These are phyloP conservation scores for Vitis cinerea DNA, from an alignment of 164 flowering plant genomes.

Conservation along the genomic window DNA sequence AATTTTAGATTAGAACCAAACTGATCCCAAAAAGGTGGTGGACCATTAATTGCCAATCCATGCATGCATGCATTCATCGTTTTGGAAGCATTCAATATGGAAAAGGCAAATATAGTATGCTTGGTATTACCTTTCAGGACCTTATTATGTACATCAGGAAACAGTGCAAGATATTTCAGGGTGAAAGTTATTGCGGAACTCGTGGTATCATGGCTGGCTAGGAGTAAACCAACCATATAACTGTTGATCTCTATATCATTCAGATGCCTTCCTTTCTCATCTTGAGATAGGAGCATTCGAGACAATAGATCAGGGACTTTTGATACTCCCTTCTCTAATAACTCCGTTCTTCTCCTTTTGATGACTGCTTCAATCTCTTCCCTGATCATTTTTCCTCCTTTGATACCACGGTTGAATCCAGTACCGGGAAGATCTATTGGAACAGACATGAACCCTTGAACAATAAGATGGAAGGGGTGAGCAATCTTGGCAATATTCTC, in stretches of 20 bases:
- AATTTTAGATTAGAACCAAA: not conserved
- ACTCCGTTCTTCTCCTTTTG: not conserved
- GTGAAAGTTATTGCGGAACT: constrained; percentile 4
- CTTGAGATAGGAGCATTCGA: not conserved
- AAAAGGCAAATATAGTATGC: no score
- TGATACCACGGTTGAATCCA: not conserved
- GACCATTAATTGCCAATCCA: no score
- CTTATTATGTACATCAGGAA: not conserved
- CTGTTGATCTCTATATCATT: constrained; percentile 3
- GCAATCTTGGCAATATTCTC: not conserved
- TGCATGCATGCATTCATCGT: no score
- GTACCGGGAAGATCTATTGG: constrained; percentile 16
- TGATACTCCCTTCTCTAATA: not conserved
- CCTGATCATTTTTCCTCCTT: not conserved
- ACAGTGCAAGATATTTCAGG: constrained; percentile 6
- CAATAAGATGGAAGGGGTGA: not conserved
- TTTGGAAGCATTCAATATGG: no score
- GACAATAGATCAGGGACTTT: no score
- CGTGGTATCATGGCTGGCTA: constrained; percentile 8
- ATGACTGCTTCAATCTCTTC: not conserved
- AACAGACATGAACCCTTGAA: not conserved
- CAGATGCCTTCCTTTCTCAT: not conserved
- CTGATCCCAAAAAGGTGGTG: no score
- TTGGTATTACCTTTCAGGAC: constrained; percentile 7
- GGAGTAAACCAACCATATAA: not conserved